These are phyloP conservation scores for Phytophthora cactorum DNA, from an alignment of 352 stramenopile species.

Conservation along the genomic window DNA sequence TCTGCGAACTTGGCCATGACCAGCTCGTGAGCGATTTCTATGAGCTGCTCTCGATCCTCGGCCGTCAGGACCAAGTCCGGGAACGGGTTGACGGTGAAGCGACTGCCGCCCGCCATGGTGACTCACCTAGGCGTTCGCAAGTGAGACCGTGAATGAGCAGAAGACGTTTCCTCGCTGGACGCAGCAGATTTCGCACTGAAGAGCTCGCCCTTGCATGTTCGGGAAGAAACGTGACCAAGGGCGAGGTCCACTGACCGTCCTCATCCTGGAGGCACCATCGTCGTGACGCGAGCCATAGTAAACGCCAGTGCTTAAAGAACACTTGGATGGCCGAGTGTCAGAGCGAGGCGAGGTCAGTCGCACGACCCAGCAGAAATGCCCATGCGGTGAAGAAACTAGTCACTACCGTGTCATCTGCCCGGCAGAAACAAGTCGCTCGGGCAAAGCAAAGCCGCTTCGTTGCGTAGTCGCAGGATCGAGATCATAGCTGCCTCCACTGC, in stretches of 20 bases:
- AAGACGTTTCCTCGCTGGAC: neutral
- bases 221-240: neutral
- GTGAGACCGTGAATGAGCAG: neutral
- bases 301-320: neutral
- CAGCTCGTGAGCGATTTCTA: slow-evolving; percentile 19
- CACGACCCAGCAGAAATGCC: slow-evolving; percentile 16
- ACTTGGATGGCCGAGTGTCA: neutral
- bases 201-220: neutral
- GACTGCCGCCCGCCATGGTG: slow-evolving; percentile 14
- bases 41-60: slow-evolving; percentile 20
- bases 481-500: no score
- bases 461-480: neutral
- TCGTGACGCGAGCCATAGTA: slow-evolving; percentile 1
- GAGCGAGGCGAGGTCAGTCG: slow-evolving; percentile 2
- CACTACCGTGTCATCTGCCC: slow-evolving; percentile 4
- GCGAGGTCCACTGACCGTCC: slow-evolving; percentile 5
- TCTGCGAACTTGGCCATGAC: slow-evolving; percentile 33
- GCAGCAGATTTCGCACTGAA: slow-evolving; percentile 13
- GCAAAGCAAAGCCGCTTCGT: neutral
- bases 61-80: slow-evolving; percentile 19
- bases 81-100: slow-evolving; percentile 38
- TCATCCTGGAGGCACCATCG: slow-evolving; percentile 9
- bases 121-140: neutral
- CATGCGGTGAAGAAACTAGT: slow-evolving; percentile 13
- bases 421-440: slow-evolving; percentile 2